Percentiles rank a stretch among this genome's conserved stretches.
Evolutionary conservation across 371 early-diverging fungal species (phyloP).

Genomic region (Rhizopus arrhizus): DNA sequence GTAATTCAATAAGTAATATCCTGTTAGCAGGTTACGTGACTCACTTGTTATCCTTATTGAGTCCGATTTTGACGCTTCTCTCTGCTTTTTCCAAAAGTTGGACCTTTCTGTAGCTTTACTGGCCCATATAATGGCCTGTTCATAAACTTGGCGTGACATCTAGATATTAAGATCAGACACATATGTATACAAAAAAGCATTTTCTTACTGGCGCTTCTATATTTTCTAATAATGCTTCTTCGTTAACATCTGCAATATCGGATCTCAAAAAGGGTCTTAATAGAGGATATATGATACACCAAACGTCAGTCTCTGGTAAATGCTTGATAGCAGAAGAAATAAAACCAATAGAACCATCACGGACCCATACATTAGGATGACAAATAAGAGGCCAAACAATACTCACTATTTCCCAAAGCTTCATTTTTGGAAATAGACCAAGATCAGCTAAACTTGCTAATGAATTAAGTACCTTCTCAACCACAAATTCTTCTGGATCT

Average conservation of each 20-base stretch:
- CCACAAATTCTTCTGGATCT: slow-evolving; percentile 89
- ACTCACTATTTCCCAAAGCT: slow-evolving; percentile 72
- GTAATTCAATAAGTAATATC: background rate
- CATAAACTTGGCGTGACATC: slow-evolving; percentile 61
- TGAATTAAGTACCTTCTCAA: slow-evolving; percentile 83
- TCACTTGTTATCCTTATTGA: background rate
- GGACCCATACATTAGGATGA: slow-evolving; percentile 85
- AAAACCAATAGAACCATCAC: slow-evolving; percentile 78
- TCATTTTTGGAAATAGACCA: slow-evolving; percentile 82
- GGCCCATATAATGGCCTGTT: slow-evolving; percentile 65
- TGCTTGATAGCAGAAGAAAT: slow-evolving; percentile 67
- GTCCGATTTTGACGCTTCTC: slow-evolving; percentile 23
- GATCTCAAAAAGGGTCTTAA: slow-evolving; percentile 70
- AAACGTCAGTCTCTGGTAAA: slow-evolving; percentile 73
- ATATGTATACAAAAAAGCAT: no score
- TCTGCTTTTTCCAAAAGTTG: slow-evolving; percentile 59
- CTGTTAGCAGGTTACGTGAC: background rate
- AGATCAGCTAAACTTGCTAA: slow-evolving; percentile 81
- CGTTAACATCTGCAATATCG: slow-evolving; percentile 71
- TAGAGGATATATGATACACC: slow-evolving; percentile 80
- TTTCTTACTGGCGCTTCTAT: slow-evolving; percentile 68
- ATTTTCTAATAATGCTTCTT: slow-evolving; percentile 60
- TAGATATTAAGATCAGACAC: slow-evolving; percentile 9
- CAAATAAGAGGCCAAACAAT: slow-evolving; percentile 75
- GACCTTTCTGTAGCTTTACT: slow-evolving; percentile 54